phyloP scores from a whole-genome alignment of 2,329 filamentous ascomycete genomes.

The Canariomyces notabilis region DNA sequence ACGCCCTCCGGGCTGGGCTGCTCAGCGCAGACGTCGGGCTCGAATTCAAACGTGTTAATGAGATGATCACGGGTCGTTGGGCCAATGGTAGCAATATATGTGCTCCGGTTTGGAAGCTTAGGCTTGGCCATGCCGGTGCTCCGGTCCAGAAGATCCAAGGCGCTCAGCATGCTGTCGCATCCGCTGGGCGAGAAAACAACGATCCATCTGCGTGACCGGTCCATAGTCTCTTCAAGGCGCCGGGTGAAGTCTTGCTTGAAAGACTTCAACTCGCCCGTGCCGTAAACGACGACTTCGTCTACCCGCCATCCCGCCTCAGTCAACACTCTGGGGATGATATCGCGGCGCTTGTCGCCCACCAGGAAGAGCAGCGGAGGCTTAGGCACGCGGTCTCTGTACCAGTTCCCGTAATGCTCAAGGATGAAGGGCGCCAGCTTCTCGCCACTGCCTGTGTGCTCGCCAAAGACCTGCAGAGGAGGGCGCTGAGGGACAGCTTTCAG shows the following conservation, averaged over 20 bases:
- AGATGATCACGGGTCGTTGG: constrained; percentile 84
- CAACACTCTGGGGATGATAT: constrained; percentile 81
- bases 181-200: constrained; percentile 69
- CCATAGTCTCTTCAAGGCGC: constrained; percentile 43
- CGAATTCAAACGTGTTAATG: constrained; percentile 55
- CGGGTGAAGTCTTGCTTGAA: constrained; percentile 64
- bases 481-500: constrained; percentile 52
- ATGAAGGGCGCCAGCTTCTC: constrained; percentile 75
- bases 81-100: constrained; percentile 80
- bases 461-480: constrained; percentile 60
- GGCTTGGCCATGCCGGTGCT: constrained; percentile 35
- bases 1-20: constrained; percentile 80
- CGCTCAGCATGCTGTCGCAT: constrained; percentile 55
- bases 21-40: constrained; percentile 74
- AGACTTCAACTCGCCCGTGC: constrained; percentile 73
- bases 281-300: constrained; percentile 79
- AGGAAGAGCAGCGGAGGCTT: constrained; percentile 74
- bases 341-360: constrained; percentile 82
- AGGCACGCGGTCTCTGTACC: constrained; percentile 38
- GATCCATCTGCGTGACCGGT: constrained; percentile 55
- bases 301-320: constrained; percentile 59
- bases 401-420: constrained; percentile 64
- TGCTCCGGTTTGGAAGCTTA: constrained; percentile 36
- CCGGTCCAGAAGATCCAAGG: constrained; percentile 47
- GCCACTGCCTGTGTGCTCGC: constrained; percentile 79